A percentile compares a stretch with the other conserved stretches of the same genome.
phyloP scores from a whole-genome alignment of 345 rosid species.

The Cardamine occulta region DNA sequence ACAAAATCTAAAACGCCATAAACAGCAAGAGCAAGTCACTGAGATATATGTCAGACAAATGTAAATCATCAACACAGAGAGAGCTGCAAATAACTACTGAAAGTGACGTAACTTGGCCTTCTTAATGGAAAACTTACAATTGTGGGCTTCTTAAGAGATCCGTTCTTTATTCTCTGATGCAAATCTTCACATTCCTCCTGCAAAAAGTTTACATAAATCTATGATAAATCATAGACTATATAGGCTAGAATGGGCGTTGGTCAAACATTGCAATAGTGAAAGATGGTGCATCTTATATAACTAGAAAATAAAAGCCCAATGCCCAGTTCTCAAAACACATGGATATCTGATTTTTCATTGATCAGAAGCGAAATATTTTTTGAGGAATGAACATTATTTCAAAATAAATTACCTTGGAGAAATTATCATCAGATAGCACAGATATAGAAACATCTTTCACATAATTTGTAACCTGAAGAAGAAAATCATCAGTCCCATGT shows the following conservation, averaged over 20 bases:
- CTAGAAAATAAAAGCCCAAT: not conserved
- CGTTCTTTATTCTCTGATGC: slow-evolving; percentile 55
- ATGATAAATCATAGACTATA: slow-evolving; percentile 2
- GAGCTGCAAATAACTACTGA: slow-evolving; percentile 14
- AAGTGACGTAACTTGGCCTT: not conserved
- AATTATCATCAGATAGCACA: slow-evolving; percentile 75
- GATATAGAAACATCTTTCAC: slow-evolving; percentile 60
- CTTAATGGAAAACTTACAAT: slow-evolving; percentile 56
- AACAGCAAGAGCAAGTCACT: slow-evolving; percentile 6
- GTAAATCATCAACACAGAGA: slow-evolving; percentile 16
- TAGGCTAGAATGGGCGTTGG: not conserved
- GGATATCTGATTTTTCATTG: not conserved
- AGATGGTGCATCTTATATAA: not conserved
- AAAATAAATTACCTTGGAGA: slow-evolving; percentile 61
- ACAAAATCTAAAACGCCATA: slow-evolving; percentile 22
- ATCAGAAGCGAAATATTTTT: not conserved
- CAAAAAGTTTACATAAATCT: slow-evolving; percentile 42
- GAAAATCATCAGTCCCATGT: slow-evolving; percentile 50
- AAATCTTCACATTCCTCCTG: slow-evolving; percentile 91
- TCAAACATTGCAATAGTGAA: not conserved
- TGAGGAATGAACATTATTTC: not conserved
- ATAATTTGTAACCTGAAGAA: slow-evolving; percentile 69
- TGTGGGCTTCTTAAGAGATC: slow-evolving; percentile 62
- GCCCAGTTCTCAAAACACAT: slow-evolving; percentile 9
- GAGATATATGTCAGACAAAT: slow-evolving; percentile 4